These are phyloP conservation scores for Phaseolus coccineus DNA, from an alignment of 331 rosid species.

Conservation along the genomic window DNA sequence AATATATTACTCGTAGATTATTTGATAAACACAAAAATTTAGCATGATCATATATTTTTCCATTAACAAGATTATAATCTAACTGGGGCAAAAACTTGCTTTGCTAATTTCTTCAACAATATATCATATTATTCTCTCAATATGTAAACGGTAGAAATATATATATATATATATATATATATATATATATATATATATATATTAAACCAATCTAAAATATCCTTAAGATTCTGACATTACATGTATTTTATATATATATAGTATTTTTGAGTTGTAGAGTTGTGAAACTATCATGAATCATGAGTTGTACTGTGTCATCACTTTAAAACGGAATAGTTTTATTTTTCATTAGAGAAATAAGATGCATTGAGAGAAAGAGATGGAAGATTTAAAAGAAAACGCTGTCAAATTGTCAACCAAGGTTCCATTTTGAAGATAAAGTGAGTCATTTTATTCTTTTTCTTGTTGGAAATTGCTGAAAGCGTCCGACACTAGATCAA, in stretches of 20 bases:
- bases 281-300: neutral
- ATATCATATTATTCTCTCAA: neutral
- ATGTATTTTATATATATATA: neutral
- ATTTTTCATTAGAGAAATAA: neutral
- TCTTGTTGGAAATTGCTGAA: conserved; percentile 31
- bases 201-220: neutral
- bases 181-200: too few relatives aligned
- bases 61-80: too few relatives aligned
- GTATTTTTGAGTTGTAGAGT: neutral
- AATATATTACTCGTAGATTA: too few relatives aligned
- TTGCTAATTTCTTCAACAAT: neutral
- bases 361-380: conserved; percentile 28
- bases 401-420: conserved; percentile 38
- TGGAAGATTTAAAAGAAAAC: conserved; percentile 37
- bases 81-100: too few relatives aligned
- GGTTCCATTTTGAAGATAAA: conserved; percentile 25
- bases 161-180: neutral
- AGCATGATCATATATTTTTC: too few relatives aligned
- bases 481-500: conserved; percentile 32
- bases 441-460: conserved; percentile 34
- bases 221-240: neutral
- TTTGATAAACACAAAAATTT: too few relatives aligned
- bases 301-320: neutral
- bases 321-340: neutral
- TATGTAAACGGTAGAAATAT: neutral